phyloP scores from a whole-genome alignment of 2,329 filamentous ascomycete species.

The Bretziella fagacearum region DNA sequence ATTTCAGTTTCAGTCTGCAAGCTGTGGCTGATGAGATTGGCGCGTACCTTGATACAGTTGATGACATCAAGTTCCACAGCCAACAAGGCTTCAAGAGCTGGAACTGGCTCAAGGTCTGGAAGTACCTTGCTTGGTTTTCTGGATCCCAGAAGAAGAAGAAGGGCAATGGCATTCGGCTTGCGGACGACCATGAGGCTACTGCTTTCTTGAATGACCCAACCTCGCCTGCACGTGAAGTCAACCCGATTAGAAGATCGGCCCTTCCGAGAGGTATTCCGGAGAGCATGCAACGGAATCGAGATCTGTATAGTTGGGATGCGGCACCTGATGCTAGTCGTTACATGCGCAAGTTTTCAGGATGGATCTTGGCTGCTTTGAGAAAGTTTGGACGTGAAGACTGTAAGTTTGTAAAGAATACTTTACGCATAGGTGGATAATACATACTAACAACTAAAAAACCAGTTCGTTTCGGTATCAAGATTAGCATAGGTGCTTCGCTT shows the following conservation, averaged over 20 bases:
- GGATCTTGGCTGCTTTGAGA: slow-evolving; percentile 28
- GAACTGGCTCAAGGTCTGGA: slow-evolving; percentile 80
- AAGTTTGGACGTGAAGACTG: slow-evolving; percentile 37
- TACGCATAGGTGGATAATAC: too few relatives aligned
- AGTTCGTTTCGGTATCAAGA: slow-evolving; percentile 72
- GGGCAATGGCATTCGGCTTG: slow-evolving; percentile 8
- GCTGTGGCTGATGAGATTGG: slow-evolving; percentile 85
- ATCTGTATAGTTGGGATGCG: slow-evolving; percentile 40
- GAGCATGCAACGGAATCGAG: slow-evolving; percentile 33
- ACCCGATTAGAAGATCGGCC: slow-evolving; percentile 20
- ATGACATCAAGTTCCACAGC: slow-evolving; percentile 40
- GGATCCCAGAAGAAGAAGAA: slow-evolving; percentile 14
- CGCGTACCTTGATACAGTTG: slow-evolving; percentile 63
- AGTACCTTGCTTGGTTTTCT: slow-evolving; percentile 16
- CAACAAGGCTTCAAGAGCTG: slow-evolving; percentile 47
- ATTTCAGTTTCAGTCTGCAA: slow-evolving; percentile 83
- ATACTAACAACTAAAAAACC: not conserved
- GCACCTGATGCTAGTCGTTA: slow-evolving; percentile 30
- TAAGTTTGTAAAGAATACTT: slow-evolving; percentile 19
- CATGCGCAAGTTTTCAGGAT: slow-evolving; percentile 30
- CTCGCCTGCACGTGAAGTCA: slow-evolving; percentile 8
- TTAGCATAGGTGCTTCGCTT: slow-evolving; percentile 72
- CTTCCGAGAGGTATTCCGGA: slow-evolving; percentile 39
- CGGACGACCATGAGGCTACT: slow-evolving; percentile 8
- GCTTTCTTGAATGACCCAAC: slow-evolving; percentile 9